Conservation (phyloP, 306 rosid species). For the Casuarina glauca region DNA sequence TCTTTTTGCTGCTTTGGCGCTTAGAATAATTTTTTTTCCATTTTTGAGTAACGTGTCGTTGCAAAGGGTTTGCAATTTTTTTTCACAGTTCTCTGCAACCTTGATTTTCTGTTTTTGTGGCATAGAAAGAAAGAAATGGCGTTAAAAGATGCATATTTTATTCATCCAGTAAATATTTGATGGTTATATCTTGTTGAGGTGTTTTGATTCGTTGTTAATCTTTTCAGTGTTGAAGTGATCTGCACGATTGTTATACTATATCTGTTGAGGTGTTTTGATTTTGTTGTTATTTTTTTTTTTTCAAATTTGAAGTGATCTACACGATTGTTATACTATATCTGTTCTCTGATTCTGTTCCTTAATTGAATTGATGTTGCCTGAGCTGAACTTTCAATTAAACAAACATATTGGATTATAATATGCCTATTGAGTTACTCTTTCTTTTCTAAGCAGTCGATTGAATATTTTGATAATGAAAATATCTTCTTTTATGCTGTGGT, state of each 20-base stretch:
- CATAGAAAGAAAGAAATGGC: not conserved
- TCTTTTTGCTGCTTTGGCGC: not conserved
- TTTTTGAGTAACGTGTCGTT: not conserved
- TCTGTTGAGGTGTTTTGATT: not conserved
- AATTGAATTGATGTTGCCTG: not conserved
- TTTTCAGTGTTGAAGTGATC: too few relatives aligned
- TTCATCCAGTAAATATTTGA: not conserved
- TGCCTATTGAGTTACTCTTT: not conserved
- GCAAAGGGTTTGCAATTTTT: not conserved
- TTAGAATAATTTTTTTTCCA: too few relatives aligned
- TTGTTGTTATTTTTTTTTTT: not conserved
- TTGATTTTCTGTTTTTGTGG: not conserved
- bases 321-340: not conserved
- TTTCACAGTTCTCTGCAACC: not conserved
- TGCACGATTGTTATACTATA: too few relatives aligned
- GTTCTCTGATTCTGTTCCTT: not conserved
- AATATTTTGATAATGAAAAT: not conserved
- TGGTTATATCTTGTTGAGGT: not conserved
- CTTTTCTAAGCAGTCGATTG: too few relatives aligned
- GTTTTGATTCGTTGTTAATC: too few relatives aligned
- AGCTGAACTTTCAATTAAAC: not conserved
- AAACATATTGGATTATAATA: not conserved
- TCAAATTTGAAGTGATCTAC: not conserved
- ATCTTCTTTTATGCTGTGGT: not conserved
- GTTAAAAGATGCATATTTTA: not conserved